phyloP scores from a whole-genome alignment of 176 grass and related monocot species.

The Juncus effusus region DNA sequence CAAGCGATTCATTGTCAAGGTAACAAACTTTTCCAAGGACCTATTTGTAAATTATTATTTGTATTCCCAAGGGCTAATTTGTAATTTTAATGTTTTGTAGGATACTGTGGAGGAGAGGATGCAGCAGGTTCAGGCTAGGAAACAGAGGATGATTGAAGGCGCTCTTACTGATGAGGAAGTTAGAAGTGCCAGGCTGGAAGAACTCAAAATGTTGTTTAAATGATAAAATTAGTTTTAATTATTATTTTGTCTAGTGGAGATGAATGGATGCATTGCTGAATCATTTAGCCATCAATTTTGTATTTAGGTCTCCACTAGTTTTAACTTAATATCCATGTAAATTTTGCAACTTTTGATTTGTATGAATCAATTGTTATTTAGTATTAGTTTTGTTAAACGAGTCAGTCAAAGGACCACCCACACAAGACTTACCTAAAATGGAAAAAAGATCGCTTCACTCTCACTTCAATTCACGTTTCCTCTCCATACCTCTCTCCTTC shows the following conservation, averaged over 20 bases:
- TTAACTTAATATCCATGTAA: conserved; percentile 18
- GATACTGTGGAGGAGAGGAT: conserved; percentile 85
- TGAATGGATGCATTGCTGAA: conserved; percentile 30
- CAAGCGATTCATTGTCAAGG: conserved; percentile 85
- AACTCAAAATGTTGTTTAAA: conserved; percentile 87
- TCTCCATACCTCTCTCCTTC: too few species aligned
- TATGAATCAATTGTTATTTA: background rate
- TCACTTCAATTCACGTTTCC: too few species aligned
- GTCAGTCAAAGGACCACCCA: too few species aligned
- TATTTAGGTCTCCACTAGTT: conserved; percentile 23
- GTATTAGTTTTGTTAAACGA: background rate
- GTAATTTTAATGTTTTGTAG: conserved; percentile 23
- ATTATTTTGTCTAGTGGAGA: conserved; percentile 23
- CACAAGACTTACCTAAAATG: too few species aligned
- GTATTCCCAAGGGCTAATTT: background rate
- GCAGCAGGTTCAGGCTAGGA: conserved; percentile 75
- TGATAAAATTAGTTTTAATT: conserved; percentile 17
- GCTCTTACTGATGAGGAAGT: conserved; percentile 74
- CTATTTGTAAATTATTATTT: background rate
- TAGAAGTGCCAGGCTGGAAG: conserved; percentile 60
- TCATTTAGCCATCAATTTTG: conserved; percentile 37
- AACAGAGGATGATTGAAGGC: conserved; percentile 87
- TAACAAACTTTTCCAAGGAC: conserved; percentile 25
- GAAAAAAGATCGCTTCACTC: too few species aligned
- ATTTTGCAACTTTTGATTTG: conserved; percentile 16